A percentile compares a stretch with the other conserved stretches of the same genome.
Conservation (phyloP, 352 stramenopile species). For the Globisporangium irregulare region DNA sequence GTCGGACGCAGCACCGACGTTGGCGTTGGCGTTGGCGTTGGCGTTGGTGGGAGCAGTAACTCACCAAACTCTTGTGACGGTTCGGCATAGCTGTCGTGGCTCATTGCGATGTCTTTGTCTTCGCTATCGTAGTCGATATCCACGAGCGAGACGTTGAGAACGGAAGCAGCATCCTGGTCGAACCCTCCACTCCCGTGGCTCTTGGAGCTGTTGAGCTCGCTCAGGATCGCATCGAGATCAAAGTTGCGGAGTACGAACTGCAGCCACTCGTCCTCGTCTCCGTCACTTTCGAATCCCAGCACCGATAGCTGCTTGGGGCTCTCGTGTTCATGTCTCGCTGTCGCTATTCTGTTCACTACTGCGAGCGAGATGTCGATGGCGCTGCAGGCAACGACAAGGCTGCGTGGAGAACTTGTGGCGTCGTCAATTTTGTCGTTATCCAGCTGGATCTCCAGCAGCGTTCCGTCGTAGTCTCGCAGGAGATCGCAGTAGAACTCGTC, state of each 20-base stretch:
- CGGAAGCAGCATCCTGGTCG: background rate
- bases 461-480: conserved; percentile 23
- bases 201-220: conserved; percentile 8
- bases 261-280: conserved; percentile 4
- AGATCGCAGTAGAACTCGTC: conserved; percentile 29
- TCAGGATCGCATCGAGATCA: conserved; percentile 8
- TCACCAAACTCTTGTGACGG: background rate
- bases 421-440: conserved; percentile 13
- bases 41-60: background rate
- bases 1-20: background rate
- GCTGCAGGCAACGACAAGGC: background rate
- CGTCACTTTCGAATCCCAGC: background rate
- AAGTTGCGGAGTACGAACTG: conserved; percentile 1
- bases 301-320: background rate
- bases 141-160: conserved; percentile 10
- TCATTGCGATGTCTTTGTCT: background rate
- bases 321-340: background rate
- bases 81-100: background rate
- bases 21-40: background rate
- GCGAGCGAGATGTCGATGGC: background rate
- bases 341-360: background rate
- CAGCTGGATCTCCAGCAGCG: conserved; percentile 35
- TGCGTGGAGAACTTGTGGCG: background rate
- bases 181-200: background rate
- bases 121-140: conserved; percentile 3